phyloP scores from a whole-genome alignment of 176 grass and related monocot species.

The Triticum monococcum region DNA sequence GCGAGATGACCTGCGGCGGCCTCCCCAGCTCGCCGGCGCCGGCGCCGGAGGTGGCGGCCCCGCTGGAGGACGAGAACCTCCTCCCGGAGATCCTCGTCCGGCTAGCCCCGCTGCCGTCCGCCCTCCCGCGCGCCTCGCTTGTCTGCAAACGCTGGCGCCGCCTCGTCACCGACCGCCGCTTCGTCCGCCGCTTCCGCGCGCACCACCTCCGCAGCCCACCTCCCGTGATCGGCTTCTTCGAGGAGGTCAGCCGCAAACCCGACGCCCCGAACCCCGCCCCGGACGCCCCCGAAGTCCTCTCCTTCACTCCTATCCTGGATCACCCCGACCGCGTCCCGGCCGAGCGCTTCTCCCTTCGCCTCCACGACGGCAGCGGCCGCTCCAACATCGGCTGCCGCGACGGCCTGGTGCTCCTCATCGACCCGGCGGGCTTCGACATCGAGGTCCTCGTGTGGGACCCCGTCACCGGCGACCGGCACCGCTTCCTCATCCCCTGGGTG shows the following conservation, averaged over 20 bases:
- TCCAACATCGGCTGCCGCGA: not conserved
- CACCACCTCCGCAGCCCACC: not conserved
- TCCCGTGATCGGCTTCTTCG: not conserved
- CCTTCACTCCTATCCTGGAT: not conserved
- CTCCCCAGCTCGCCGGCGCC: not conserved
- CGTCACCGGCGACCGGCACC: not conserved
- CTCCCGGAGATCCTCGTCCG: not conserved
- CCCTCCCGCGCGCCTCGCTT: not conserved
- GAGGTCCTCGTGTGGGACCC: constrained; percentile 7
- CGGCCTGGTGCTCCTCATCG: not conserved
- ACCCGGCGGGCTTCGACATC: not conserved
- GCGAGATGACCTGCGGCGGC: not conserved
- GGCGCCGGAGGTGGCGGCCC: not conserved
- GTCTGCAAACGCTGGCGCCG: constrained; percentile 12
- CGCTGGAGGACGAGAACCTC: not conserved
- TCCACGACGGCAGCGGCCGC: not conserved
- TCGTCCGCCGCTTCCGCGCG: not conserved
- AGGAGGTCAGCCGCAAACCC: not conserved
- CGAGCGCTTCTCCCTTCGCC: not conserved
- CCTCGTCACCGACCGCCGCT: not conserved
- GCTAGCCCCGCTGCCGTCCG: not conserved
- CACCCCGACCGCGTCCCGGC: not conserved
- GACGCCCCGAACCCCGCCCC: too few species aligned
- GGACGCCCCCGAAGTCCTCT: not conserved
- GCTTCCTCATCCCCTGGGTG: not conserved